Conservation (phyloP, 768 basidiomycete genomes). For the Agrocybe praecox region DNA sequence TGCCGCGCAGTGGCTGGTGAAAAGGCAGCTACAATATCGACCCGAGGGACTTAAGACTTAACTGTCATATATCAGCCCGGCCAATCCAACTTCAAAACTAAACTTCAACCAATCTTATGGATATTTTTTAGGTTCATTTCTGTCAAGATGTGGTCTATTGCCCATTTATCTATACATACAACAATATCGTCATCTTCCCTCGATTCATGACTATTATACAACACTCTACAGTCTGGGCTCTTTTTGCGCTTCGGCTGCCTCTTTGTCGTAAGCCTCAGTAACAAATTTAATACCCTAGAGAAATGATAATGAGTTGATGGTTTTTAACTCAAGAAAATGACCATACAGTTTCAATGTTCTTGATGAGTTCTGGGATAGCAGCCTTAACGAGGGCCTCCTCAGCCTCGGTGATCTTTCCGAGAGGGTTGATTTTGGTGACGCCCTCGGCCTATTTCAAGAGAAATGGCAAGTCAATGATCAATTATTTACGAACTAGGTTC, state of each 20-base stretch:
- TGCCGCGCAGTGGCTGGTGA: conserved; percentile 29
- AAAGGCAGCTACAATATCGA: conserved; percentile 16
- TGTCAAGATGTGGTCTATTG: not conserved
- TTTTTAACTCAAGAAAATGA: not conserved
- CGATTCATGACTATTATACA: not conserved
- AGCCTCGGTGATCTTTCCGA: conserved; percentile 71
- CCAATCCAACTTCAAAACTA: too few species aligned
- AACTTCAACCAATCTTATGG: too few species aligned
- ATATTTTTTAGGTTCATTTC: too few species aligned
- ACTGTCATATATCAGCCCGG: too few species aligned
- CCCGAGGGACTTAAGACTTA: conserved; percentile 14
- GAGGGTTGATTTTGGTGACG: conserved; percentile 77
- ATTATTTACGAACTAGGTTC: not conserved
- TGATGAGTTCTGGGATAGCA: conserved; percentile 77
- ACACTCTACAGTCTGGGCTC: conserved; percentile 24
- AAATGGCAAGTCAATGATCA: not conserved
- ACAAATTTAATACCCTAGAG: conserved; percentile 38
- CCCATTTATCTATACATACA: conserved; percentile 16
- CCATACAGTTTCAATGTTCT: conserved; percentile 72
- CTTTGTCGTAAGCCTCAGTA: conserved; percentile 31
- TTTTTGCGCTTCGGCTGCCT: conserved; percentile 13
- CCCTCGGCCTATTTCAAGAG: conserved; percentile 62
- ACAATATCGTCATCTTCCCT: conserved; percentile 5
- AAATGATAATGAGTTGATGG: not conserved
- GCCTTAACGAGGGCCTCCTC: conserved; percentile 81